Evolutionary conservation across 768 basidiomycete genomes (phyloP), one percentile per base, ranked within the genome.

Genomic region (Termitomyces sp.): DNA sequence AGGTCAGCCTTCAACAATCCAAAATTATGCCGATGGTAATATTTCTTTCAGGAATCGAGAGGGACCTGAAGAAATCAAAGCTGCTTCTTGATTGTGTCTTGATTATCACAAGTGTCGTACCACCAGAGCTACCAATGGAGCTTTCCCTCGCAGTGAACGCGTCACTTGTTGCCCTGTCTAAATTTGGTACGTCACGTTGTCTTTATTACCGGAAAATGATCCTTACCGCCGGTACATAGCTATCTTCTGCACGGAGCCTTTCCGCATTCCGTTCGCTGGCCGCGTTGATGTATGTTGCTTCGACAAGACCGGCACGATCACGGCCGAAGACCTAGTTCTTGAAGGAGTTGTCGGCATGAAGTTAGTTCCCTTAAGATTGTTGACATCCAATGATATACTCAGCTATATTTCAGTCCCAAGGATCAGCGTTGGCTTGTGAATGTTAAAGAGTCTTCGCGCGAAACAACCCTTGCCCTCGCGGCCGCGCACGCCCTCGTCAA

Each of bases 271-370:
- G 0, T 91, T 78, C 60, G 97, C 97, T 5, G 97, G 97, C 5
- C 84, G 94, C 22, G 94, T 98, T 2, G 97, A 99, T 64, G 89
- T 98, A 16, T 99, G 97, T 72, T 98, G 97, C 72, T 98, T 99
- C 64, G 97, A 99, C 74, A 99, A 99, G 80, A 99, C 97, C 0
- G 97, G 96, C 24, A 98, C 97, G 0, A 98, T 99, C 63, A 99
- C 97, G 0, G 93, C 93, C 0, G 95, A 98, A 70, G 88, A 94
- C 69, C 75, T 98, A 13, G 94, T 98, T 8, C 79, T 98, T 1
- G 95, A 99, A 68, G 97, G 97, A 54, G 82, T 99, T 42, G 92
- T 83, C 27, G 97, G 95, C 53, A 80, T 97, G 46, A 82, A 93
- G 95, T 98, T 66, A 65, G 92, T 44, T 20, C 36, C 42, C 37